phyloP scores from a whole-genome alignment of 108 stramenopile species.

The Thalassiosira profunda region DNA sequence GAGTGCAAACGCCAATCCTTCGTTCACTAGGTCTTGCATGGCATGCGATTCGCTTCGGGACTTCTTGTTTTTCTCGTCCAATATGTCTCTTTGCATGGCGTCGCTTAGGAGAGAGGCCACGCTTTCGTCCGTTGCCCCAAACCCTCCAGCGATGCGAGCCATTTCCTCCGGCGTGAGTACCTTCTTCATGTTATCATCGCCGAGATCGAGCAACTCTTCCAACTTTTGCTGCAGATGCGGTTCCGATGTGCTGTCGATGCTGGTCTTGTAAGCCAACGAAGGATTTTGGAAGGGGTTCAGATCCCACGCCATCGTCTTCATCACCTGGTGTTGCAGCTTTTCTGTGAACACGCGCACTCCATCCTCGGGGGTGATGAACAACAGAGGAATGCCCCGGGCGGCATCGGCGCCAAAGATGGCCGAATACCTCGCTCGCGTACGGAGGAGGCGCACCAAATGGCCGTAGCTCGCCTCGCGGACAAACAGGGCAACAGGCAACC shows the following conservation, averaged over 20 bases:
- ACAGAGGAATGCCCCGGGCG: constrained; percentile 70
- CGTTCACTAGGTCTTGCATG: constrained; percentile 91
- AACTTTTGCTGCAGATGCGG: constrained; percentile 73
- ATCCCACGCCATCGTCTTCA: constrained; percentile 73
- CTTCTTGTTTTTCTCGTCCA: constrained; percentile 28
- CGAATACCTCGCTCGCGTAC: constrained; percentile 71
- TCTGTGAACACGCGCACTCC: constrained; percentile 83
- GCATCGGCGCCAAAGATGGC: constrained; percentile 65
- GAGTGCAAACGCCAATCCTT: constrained; percentile 83
- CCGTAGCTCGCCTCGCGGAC: constrained; percentile 75
- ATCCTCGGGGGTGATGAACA: constrained; percentile 72
- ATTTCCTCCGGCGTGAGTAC: constrained; percentile 74
- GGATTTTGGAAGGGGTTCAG: constrained; percentile 92
- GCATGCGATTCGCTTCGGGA: constrained; percentile 41
- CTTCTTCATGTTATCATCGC: constrained; percentile 65
- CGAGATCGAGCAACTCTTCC: constrained; percentile 87
- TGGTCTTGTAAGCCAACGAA: constrained; percentile 69
- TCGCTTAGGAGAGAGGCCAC: constrained; percentile 82
- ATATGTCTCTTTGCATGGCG: constrained; percentile 72
- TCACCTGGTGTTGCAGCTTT: constrained; percentile 63
- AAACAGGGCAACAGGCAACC: constrained; percentile 88
- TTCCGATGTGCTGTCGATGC: constrained; percentile 71
- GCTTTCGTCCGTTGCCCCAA: constrained; percentile 89
- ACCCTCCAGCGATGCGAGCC: constrained; percentile 75
- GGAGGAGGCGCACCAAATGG: constrained; percentile 76